These are phyloP conservation scores for Fusarium succisae DNA, from an alignment of 2,329 filamentous ascomycete species.

Conservation along the genomic window DNA sequence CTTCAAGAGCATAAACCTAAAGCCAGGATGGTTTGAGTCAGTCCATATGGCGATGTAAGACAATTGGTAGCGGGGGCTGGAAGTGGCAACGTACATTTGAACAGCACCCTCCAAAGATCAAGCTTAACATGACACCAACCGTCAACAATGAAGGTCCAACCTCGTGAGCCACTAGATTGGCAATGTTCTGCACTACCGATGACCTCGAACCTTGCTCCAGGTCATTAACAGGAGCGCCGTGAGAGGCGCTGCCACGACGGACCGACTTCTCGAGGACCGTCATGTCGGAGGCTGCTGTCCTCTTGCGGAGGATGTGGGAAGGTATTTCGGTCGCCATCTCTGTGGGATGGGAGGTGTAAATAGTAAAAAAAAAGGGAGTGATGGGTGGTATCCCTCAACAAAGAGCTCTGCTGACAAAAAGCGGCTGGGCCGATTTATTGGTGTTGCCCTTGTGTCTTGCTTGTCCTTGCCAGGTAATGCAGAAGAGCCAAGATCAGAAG, in stretches of 20 bases:
- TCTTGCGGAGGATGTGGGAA: constrained; percentile 35
- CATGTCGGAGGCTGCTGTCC: constrained; percentile 36
- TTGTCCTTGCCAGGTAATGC: constrained; percentile 22
- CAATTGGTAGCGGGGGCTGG: not conserved
- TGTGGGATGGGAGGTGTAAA: constrained; percentile 16
- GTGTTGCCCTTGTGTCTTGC: constrained; percentile 29
- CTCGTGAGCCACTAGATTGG: constrained; percentile 35
- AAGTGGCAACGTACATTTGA: constrained; percentile 74
- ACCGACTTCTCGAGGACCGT: constrained; percentile 20
- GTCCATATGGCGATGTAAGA: not conserved
- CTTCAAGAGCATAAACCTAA: constrained; percentile 94
- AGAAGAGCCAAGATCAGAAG: constrained; percentile 20
- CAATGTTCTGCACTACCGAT: constrained; percentile 36
- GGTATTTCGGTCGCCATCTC: constrained; percentile 22
- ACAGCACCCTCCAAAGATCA: constrained; percentile 97
- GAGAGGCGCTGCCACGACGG: constrained; percentile 13
- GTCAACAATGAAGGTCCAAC: constrained; percentile 57
- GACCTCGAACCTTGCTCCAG: constrained; percentile 24
- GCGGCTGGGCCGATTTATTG: constrained; percentile 18
- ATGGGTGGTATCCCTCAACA: constrained; percentile 16
- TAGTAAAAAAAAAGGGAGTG: constrained; percentile 17
- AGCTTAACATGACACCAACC: constrained; percentile 73
- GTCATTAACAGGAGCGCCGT: constrained; percentile 10
- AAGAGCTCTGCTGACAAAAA: constrained; percentile 29
- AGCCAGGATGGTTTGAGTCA: constrained; percentile 37